Percentiles rank a stretch among this genome's conserved stretches.
Evolutionary conservation across 2,329 filamentous ascomycete species (phyloP).

Genomic region (Tolypocladium inflatum): DNA sequence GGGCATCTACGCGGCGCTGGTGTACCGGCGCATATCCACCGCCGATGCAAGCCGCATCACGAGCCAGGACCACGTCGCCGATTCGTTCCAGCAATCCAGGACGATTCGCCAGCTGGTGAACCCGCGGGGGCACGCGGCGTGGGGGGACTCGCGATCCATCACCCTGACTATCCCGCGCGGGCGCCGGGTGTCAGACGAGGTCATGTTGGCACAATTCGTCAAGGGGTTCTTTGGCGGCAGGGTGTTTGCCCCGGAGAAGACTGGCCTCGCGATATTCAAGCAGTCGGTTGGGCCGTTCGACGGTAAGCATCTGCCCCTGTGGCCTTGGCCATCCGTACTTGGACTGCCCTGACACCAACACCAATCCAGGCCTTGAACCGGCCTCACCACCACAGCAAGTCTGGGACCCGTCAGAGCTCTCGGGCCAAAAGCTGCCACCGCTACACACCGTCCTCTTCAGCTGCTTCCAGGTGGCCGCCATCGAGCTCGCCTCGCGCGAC

Average conservation of each 20-base stretch:
- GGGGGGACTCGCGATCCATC: conserved; percentile 13
- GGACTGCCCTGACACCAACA: not conserved
- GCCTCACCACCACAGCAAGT: not conserved
- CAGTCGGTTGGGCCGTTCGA: not conserved
- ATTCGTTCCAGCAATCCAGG: conserved; percentile 13
- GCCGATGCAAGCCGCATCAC: conserved; percentile 8
- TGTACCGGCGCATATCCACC: not conserved
- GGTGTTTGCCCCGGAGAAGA: conserved; percentile 16
- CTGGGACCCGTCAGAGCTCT: conserved; percentile 11
- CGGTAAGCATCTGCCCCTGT: not conserved
- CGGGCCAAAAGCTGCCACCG: conserved; percentile 7
- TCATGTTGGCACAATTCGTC: conserved; percentile 16
- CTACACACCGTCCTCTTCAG: conserved; percentile 15
- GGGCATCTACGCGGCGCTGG: conserved; percentile 1
- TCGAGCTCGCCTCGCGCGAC: not conserved
- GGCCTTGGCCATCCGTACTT: too few relatives aligned
- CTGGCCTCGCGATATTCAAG: conserved; percentile 5
- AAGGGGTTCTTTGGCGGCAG: conserved; percentile 19
- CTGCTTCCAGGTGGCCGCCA: conserved; percentile 15
- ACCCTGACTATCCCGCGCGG: conserved; percentile 10
- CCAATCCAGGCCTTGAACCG: not conserved
- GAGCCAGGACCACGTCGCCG: conserved; percentile 7
- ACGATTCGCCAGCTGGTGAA: conserved; percentile 17
- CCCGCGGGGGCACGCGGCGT: conserved; percentile 7
- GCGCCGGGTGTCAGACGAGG: conserved; percentile 12